Evolutionary conservation across 1,284 basidiomycete genomes (phyloP), one percentile per base, ranked within the genome.

Genomic region (Ustilago tritici): DNA sequence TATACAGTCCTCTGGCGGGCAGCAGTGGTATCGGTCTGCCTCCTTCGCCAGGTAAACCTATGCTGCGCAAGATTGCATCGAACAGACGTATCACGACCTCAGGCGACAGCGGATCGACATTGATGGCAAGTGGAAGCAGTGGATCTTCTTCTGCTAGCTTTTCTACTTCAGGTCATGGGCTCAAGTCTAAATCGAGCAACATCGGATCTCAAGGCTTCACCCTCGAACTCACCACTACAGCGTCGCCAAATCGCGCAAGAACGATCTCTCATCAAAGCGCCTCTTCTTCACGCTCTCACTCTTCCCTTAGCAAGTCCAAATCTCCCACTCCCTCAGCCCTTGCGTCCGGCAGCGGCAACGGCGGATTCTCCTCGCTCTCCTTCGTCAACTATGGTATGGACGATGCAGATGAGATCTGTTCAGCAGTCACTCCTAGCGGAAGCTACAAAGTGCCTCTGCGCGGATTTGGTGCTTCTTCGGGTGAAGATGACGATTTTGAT

Each of bases 331-430:
- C 70, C 8, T 54, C 55, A 0, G 50, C 65, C 4, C 59, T 70
- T 14, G 63, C 69, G 9, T 61, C 63, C 0, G 63, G 69, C 9
- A 46, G 56, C 4, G 50, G 56, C 17, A 41, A 19, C 8, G 57
- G 47, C 35, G 58, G 52, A 28, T 64, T 73, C 40, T 55, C 65
- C n/a, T 50, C 66, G 47, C 73, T 84, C 31, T 70, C 72, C 35
- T 85, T 85, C 61, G 81, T 85, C 72, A 84, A 85, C 72, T 85
- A 84, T 56, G 84, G 84, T 14, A 79, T 85, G 61, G 70, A 84
- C 23, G 83, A 85, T 62, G 84, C 84, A 11, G 81, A 84, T 40
- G 84, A 84, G 65, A 76, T 85, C 31, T 85, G 84, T 36, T 80
- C 82, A 4, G 84, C 83, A 1, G 84, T 85, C 0, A 82, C 84